Base-by-base conservation (phyloP, 2,329 filamentous ascomycete species). In the Penicillium sp. region DNA sequence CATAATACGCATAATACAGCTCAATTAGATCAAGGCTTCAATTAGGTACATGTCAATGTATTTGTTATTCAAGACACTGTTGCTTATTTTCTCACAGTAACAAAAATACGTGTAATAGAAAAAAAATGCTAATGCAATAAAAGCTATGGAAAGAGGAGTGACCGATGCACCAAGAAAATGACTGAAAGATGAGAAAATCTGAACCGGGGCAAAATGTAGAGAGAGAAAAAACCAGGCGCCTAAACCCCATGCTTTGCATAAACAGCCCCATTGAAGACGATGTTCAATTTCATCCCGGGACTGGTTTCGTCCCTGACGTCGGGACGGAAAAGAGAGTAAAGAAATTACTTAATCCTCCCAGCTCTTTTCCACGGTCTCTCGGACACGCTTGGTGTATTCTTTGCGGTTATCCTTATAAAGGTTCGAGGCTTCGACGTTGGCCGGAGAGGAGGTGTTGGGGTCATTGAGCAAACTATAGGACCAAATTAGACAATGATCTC, bases 351-450 rank as follows among this genome's bases (percentile, higher is more conserved):
- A 96, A 69, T 97, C 93, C 61, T 97, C 94, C 94, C 94, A 99
- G 79, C 93, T 97, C 85, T 97, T 97, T 81, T 99, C 94, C 15
- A 99, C 94, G 0, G 93, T 97, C 79, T 97, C 94, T 46, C 92
- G 83, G 42, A 99, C 94, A 18, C 92, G 83, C 80, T 99, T 99
- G 25, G 88, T 90, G 71, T 99, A 99, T 71, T 99, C 94, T 73
- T 92, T 92, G 60, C 92, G 85, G 75, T 97, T 97, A 71, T 99
- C 94, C 74, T 97, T 97, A 82, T 97, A 99, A 8, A 97, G 81
- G 72, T 97, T 99, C 52, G 92, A 96, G 1, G 94, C 94, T 77
- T 99, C 94, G 66, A 97, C 94, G 68, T 99, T 99, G 53, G 94
- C 94, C 0, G 94, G 94, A 1, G 92, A 96, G 55, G 91, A 94